Evolutionary conservation across 805 yeast genomes (phyloP).

Genomic region (Kuraishia floccosa): DNA sequence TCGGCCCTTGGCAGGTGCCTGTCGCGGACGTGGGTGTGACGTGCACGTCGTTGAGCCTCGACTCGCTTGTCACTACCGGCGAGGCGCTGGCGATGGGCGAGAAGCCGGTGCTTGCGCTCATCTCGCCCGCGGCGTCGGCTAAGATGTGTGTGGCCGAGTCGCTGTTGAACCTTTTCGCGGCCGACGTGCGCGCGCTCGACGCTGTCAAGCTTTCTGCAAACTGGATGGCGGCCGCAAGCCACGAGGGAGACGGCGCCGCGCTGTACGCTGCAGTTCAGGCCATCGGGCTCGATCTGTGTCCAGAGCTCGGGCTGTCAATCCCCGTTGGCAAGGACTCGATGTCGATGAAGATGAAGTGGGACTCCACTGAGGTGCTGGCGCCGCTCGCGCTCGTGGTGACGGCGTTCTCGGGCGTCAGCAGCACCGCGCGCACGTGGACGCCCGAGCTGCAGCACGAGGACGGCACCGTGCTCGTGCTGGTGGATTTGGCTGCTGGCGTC

Average conservation of each 20-base stretch:
- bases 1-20: slow-evolving; percentile 99
- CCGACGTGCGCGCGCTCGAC: slow-evolving; percentile 68
- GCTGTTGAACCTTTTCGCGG: slow-evolving; percentile 76
- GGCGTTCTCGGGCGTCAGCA: slow-evolving; percentile 78
- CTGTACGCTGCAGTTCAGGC: slow-evolving; percentile 96
- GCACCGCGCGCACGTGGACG: slow-evolving; percentile 91
- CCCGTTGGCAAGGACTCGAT: slow-evolving; percentile 99
- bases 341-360: slow-evolving; percentile 99
- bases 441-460: slow-evolving; percentile 57
- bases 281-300: slow-evolving; percentile 88
- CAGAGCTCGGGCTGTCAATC: slow-evolving; percentile 79
- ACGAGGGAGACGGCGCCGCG: slow-evolving; percentile 90
- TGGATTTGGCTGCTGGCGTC: slow-evolving; percentile 57
- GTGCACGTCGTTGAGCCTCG: slow-evolving; percentile 80
- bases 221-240: slow-evolving; percentile 98
- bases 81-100: slow-evolving; percentile 98
- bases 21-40: slow-evolving; percentile 98
- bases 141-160: slow-evolving; percentile 95
- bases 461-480: slow-evolving; percentile 59
- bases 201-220: slow-evolving; percentile 86
- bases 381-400: slow-evolving; percentile 88
- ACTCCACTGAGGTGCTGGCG: slow-evolving; percentile 83
- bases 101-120: slow-evolving; percentile 81
- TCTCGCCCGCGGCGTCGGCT: slow-evolving; percentile 84
- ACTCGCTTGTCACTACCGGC: slow-evolving; percentile 62